Conservation (phyloP, 768 basidiomycete species). For the Lentinula boryana region DNA sequence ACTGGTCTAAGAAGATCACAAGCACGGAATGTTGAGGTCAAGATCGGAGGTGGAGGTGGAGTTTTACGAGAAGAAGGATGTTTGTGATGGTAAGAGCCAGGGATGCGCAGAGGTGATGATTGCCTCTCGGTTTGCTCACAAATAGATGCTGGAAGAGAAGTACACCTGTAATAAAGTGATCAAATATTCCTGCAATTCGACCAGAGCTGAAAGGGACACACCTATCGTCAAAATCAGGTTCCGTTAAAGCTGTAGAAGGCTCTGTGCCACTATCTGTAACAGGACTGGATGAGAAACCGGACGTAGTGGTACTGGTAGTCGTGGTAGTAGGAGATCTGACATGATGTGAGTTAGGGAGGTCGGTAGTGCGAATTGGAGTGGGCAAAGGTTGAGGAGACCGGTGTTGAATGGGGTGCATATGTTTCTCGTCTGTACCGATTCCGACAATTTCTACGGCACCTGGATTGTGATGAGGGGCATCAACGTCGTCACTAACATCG, state of each 20-base stretch:
- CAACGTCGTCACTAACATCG: slow-evolving; percentile 5
- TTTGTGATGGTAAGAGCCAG: slow-evolving; percentile 13
- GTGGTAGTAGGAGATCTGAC: not conserved
- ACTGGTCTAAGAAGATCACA: slow-evolving; percentile 33
- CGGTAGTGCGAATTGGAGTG: slow-evolving; percentile 5
- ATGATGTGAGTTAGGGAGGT: not conserved
- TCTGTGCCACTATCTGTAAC: not conserved
- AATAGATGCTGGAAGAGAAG: not conserved
- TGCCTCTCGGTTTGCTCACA: not conserved
- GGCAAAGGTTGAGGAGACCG: slow-evolving; percentile 14
- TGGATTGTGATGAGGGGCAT: not conserved
- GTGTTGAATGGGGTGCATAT: slow-evolving; percentile 53
- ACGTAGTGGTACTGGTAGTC: slow-evolving; percentile 2
- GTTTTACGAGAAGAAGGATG: not conserved
- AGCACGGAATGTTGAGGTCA: slow-evolving; percentile 48
- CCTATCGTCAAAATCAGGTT: not conserved
- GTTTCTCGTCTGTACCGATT: slow-evolving; percentile 17
- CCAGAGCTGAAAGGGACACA: not conserved
- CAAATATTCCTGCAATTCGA: not conserved
- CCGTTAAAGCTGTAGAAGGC: not conserved
- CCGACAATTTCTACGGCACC: slow-evolving; percentile 6
- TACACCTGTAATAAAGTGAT: not conserved
- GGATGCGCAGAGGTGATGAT: not conserved
- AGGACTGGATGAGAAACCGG: slow-evolving; percentile 8
- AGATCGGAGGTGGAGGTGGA: slow-evolving; percentile 26